These are phyloP conservation scores for Boletus rufocinnamomeus DNA, from an alignment of 768 basidiomycete species.

Conservation along the genomic window DNA sequence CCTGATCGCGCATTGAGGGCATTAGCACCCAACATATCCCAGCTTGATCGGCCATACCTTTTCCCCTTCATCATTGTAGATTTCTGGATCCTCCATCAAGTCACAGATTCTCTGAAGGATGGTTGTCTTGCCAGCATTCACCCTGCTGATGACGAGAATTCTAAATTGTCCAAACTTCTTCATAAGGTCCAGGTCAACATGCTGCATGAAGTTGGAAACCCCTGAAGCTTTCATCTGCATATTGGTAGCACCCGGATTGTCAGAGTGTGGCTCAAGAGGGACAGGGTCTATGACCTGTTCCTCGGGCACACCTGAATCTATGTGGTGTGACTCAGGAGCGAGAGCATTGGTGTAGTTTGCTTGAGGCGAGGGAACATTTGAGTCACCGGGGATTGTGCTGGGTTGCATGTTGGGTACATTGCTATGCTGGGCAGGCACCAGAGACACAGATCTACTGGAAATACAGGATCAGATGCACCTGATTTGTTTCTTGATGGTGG, in stretches of 20 bases:
- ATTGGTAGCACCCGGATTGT: background rate
- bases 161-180: background rate
- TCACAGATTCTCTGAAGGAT: background rate
- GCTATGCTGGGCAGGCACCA: too few species aligned
- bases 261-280: background rate
- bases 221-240: background rate
- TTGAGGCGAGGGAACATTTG: too few species aligned
- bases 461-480: too few species aligned
- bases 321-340: too few species aligned
- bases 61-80: background rate
- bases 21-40: background rate
- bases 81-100: background rate
- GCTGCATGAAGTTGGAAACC: background rate
- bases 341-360: too few species aligned
- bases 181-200: background rate
- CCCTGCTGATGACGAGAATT: background rate
- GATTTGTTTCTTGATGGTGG: too few species aligned
- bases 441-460: too few species aligned
- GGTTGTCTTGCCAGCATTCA: background rate
- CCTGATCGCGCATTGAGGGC: background rate
- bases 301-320: background rate
- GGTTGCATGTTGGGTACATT: too few species aligned
- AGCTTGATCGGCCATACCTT: background rate
- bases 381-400: too few species aligned
- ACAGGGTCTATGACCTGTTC: background rate